phyloP scores from a whole-genome alignment of 2,329 filamentous ascomycete species.

The Aspergillus tanneri region DNA sequence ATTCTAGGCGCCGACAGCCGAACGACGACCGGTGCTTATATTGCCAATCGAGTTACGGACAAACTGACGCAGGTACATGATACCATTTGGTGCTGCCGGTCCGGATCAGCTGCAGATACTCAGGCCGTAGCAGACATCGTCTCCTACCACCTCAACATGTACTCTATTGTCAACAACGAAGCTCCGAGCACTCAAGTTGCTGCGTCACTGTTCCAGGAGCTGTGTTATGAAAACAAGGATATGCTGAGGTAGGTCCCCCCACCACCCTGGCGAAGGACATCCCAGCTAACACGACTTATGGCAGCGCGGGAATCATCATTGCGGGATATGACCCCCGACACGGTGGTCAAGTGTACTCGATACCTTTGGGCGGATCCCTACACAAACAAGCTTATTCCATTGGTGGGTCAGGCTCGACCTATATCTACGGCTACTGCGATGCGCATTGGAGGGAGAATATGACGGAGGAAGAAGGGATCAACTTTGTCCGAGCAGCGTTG shows the following conservation, averaged over 20 bases:
- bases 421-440: constrained; percentile 99
- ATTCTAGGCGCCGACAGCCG: constrained; percentile 95
- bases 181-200: constrained; percentile 91
- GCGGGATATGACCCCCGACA: constrained; percentile 96
- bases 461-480: constrained; percentile 84
- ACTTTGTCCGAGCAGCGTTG: constrained; percentile 89
- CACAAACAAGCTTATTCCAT: constrained; percentile 98
- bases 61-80: constrained; percentile 98
- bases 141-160: constrained; percentile 91
- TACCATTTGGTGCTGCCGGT: constrained; percentile 99
- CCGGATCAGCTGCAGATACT: constrained; percentile 94
- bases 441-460: constrained; percentile 93
- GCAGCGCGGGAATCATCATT: constrained; percentile 92
- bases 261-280: not conserved
- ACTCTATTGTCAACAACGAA: constrained; percentile 85
- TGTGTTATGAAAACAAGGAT: constrained; percentile 98
- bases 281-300: constrained; percentile 3
- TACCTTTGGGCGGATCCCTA: constrained; percentile 90
- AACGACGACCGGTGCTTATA: constrained; percentile 96
- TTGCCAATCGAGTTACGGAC: constrained; percentile 98
- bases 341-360: constrained; percentile 95
- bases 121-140: constrained; percentile 98
- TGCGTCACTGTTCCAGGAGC: constrained; percentile 93
- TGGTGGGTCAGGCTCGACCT: constrained; percentile 93
- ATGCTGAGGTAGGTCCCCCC: constrained; percentile 66